These are phyloP conservation scores for Suillus brevipes DNA, from an alignment of 768 basidiomycete species.

Conservation along the genomic window DNA sequence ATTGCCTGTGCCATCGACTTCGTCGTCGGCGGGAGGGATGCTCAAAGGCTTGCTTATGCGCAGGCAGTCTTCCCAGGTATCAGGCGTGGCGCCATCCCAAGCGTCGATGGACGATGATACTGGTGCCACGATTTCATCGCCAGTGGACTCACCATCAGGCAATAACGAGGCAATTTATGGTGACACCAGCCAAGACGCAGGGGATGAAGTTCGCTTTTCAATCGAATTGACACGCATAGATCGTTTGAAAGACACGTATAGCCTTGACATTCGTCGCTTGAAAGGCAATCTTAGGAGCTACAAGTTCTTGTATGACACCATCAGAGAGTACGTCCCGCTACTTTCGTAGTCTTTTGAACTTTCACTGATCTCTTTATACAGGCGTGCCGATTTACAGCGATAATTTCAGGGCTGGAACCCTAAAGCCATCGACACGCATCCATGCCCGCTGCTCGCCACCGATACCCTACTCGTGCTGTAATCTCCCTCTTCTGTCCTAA, in stretches of 20 bases:
- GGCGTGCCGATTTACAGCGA: slow-evolving; percentile 40
- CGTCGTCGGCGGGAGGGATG: slow-evolving; percentile 73
- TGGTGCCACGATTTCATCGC: slow-evolving; percentile 21
- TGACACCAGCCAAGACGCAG: slow-evolving; percentile 74
- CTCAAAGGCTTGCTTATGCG: slow-evolving; percentile 87
- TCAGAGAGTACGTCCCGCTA: slow-evolving; percentile 68
- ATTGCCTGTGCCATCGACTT: slow-evolving; percentile 77
- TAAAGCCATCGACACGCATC: slow-evolving; percentile 11
- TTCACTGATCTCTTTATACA: slow-evolving; percentile 20
- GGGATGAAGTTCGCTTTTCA: slow-evolving; percentile 95
- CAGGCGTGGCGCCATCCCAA: slow-evolving; percentile 36
- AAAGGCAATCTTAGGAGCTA: slow-evolving; percentile 93
- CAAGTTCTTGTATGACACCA: slow-evolving; percentile 86
- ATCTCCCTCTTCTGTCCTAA: slow-evolving; percentile 14
- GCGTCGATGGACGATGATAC: slow-evolving; percentile 51
- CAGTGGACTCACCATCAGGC: slow-evolving; percentile 36
- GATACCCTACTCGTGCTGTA: slow-evolving; percentile 34
- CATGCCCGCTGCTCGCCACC: slow-evolving; percentile 8
- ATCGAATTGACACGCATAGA: slow-evolving; percentile 92
- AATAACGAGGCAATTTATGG: slow-evolving; percentile 72
- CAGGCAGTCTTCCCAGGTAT: slow-evolving; percentile 83
- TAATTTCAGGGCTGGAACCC: slow-evolving; percentile 30
- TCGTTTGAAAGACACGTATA: slow-evolving; percentile 86
- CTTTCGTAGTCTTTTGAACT: slow-evolving; percentile 10
- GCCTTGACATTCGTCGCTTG: slow-evolving; percentile 87